Evolutionary conservation across 2,329 filamentous ascomycete species (phyloP).

Genomic region (Clonostachys byssicola): DNA sequence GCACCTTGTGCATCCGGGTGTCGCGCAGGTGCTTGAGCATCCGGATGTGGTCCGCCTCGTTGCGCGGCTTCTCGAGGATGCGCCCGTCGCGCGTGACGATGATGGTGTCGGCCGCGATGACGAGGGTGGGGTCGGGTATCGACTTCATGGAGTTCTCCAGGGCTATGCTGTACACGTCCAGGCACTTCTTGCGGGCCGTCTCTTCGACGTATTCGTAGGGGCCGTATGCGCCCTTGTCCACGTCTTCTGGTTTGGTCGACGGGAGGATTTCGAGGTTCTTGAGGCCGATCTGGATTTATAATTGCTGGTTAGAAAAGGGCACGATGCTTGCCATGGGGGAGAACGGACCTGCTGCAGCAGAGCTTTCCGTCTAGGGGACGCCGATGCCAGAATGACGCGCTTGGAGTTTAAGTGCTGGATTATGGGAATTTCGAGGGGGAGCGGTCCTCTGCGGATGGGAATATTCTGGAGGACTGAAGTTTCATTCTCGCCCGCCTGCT

Average conservation of each 20-base stretch:
- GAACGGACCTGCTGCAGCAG: slow-evolving; percentile 65
- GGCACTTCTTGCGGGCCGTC: slow-evolving; percentile 80
- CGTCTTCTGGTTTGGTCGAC: slow-evolving; percentile 79
- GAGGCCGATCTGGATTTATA: slow-evolving; percentile 62
- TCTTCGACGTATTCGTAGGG: slow-evolving; percentile 89
- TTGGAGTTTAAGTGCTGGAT: slow-evolving; percentile 72
- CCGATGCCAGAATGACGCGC: slow-evolving; percentile 84
- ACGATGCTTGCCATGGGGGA: slow-evolving; percentile 1
- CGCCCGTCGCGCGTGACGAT: slow-evolving; percentile 72
- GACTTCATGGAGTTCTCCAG: slow-evolving; percentile 36
- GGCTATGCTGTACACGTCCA: slow-evolving; percentile 59
- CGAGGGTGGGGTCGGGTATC: slow-evolving; percentile 69
- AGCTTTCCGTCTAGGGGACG: slow-evolving; percentile 78
- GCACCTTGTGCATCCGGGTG: slow-evolving; percentile 72
- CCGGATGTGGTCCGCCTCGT: slow-evolving; percentile 72
- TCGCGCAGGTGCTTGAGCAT: slow-evolving; percentile 85
- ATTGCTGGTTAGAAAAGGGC: not conserved
- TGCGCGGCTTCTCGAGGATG: slow-evolving; percentile 88
- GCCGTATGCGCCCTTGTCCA: slow-evolving; percentile 68
- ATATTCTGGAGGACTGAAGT: too few relatives aligned
- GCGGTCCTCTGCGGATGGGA: slow-evolving; percentile 44
- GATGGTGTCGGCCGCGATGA: slow-evolving; percentile 88
- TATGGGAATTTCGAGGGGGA: slow-evolving; percentile 75
- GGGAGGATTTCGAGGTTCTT: slow-evolving; percentile 79
- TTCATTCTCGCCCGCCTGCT: too few relatives aligned